A percentile compares a stretch with the other conserved stretches of the same genome.
These are phyloP conservation scores for Termitomyces titanicus DNA, from an alignment of 768 basidiomycete species.

Conservation along the genomic window DNA sequence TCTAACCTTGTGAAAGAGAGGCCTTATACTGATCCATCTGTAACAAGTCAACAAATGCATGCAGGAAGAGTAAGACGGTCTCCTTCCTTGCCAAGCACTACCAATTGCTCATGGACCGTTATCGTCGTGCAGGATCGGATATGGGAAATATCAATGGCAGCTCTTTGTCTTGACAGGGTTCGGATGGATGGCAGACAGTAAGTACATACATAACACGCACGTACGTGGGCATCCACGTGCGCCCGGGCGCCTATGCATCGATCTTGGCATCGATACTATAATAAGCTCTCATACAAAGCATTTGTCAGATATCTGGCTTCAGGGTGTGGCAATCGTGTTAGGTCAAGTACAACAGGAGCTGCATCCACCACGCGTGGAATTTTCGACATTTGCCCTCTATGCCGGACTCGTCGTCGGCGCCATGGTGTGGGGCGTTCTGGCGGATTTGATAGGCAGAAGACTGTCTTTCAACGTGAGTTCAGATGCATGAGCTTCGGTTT, in stretches of 20 bases:
- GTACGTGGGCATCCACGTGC: neutral
- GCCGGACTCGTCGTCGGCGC: slow-evolving; percentile 49
- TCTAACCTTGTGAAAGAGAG: too few species aligned
- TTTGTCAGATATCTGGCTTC: slow-evolving; percentile 38
- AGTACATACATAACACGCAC: slow-evolving; percentile 18
- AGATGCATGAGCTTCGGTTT: neutral
- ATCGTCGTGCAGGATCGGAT: slow-evolving; percentile 36
- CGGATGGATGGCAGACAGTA: slow-evolving; percentile 50
- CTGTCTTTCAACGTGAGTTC: slow-evolving; percentile 37
- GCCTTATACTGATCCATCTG: neutral
- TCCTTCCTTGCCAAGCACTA: neutral
- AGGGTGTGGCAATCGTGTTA: slow-evolving; percentile 44
- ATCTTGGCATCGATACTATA: neutral
- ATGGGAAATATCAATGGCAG: slow-evolving; percentile 46
- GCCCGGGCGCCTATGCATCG: too few species aligned
- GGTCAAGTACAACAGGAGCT: slow-evolving; percentile 40
- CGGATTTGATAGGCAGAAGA: slow-evolving; percentile 44
- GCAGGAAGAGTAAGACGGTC: slow-evolving; percentile 37
- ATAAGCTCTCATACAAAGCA: neutral
- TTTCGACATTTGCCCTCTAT: slow-evolving; percentile 43
- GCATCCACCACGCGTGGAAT: slow-evolving; percentile 38
- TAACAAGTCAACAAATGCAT: slow-evolving; percentile 39
- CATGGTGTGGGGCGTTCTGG: slow-evolving; percentile 44
- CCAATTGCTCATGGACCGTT: neutral
- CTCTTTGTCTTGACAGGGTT: slow-evolving; percentile 44